Evolutionary conservation across 2,329 filamentous ascomycete genomes (phyloP).

Genomic region (Diplodia intermedia): DNA sequence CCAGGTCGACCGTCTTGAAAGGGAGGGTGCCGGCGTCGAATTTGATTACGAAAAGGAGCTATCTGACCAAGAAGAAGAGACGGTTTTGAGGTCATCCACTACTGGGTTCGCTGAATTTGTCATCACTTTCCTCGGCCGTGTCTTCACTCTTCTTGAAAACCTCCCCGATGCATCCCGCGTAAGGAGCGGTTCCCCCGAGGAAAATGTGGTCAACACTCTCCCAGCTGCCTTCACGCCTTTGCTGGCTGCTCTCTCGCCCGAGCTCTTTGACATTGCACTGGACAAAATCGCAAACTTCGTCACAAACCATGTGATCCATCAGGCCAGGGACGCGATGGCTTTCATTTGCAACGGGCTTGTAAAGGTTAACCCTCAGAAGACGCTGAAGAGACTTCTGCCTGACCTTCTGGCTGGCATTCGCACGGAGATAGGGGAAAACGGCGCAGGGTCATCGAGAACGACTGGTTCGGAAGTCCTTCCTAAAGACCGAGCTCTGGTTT

Average conservation of each 20-base stretch:
- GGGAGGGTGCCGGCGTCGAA: conserved; percentile 81
- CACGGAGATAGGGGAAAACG: conserved; percentile 96
- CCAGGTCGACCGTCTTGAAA: conserved; percentile 93
- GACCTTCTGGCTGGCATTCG: conserved; percentile 91
- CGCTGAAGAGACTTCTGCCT: conserved; percentile 86
- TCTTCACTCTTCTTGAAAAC: conserved; percentile 95
- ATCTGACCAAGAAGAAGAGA: conserved; percentile 82
- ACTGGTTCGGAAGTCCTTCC: conserved; percentile 93
- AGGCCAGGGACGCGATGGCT: conserved; percentile 96
- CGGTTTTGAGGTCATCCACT: conserved; percentile 90
- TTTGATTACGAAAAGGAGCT: conserved; percentile 85
- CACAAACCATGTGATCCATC: conserved; percentile 92
- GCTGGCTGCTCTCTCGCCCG: conserved; percentile 87
- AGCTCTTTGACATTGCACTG: conserved; percentile 89
- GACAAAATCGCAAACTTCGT: conserved; percentile 94
- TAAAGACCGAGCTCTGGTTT: conserved; percentile 88
- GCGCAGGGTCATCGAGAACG: conserved; percentile 91
- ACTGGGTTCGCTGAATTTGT: conserved; percentile 94
- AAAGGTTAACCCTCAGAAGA: conserved; percentile 94
- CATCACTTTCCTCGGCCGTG: conserved; percentile 85
- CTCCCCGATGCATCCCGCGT: conserved; percentile 88
- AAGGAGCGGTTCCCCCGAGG: conserved; percentile 89
- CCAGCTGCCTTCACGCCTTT: conserved; percentile 90
- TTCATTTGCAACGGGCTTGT: conserved; percentile 97
- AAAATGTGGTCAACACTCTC: conserved; percentile 94